These are phyloP conservation scores for Suillus alpinus DNA, from an alignment of 768 basidiomycete species.

Conservation along the genomic window DNA sequence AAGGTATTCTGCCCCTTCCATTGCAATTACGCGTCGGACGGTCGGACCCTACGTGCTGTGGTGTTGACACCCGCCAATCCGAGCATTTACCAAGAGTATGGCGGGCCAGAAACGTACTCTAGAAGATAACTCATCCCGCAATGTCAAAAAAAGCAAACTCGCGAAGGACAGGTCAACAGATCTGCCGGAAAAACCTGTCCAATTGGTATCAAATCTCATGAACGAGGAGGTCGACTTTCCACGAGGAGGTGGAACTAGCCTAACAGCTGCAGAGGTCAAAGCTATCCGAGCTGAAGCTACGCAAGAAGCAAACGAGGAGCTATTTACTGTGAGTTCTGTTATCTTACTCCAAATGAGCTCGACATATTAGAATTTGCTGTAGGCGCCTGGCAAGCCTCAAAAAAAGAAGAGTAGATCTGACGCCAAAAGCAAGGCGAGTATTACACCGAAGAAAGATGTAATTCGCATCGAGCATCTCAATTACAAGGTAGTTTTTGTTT, in stretches of 20 bases:
- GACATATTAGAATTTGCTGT: constrained; percentile 24
- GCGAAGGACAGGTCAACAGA: constrained; percentile 25
- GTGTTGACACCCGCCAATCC: constrained; percentile 5
- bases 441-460: constrained; percentile 46
- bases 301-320: constrained; percentile 79
- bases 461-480: constrained; percentile 89
- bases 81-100: constrained; percentile 25
- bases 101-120: constrained; percentile 58
- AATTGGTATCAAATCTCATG: constrained; percentile 37
- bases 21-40: not conserved
- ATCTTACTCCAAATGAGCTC: not conserved
- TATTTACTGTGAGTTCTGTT: constrained; percentile 58
- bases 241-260: constrained; percentile 85
- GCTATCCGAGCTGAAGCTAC: constrained; percentile 78
- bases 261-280: constrained; percentile 90
- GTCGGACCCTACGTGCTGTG: too few relatives aligned
- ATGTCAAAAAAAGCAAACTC: constrained; percentile 62
- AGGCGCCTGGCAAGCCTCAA: constrained; percentile 40
- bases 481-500: constrained; percentile 65
- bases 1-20: not conserved
- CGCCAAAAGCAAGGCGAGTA: constrained; percentile 27
- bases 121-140: constrained; percentile 53
- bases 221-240: constrained; percentile 89
- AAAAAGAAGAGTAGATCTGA: constrained; percentile 51
- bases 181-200: constrained; percentile 26